Percentiles rank a stretch among this genome's conserved stretches.
phyloP scores from a whole-genome alignment of 768 basidiomycete genomes.

The Tylopilus sp. region DNA sequence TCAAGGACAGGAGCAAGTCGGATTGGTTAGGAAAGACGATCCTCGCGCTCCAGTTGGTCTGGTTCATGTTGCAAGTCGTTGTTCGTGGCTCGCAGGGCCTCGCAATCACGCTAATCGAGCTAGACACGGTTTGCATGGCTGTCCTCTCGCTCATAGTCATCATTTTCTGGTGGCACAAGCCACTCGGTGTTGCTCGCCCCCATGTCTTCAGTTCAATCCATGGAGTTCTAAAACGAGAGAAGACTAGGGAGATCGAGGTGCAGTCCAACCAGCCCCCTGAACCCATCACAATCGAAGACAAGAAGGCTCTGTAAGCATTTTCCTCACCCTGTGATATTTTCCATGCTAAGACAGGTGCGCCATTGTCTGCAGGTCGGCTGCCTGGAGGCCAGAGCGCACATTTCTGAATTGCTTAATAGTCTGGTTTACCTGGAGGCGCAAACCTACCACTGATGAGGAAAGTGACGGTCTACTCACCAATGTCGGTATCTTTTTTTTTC shows the following conservation, averaged over 20 bases:
- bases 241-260: neutral
- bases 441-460: too few relatives aligned
- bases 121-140: neutral
- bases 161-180: neutral
- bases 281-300: neutral
- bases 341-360: neutral
- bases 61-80: neutral
- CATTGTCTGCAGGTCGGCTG: neutral
- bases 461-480: too few relatives aligned
- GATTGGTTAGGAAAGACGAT: neutral
- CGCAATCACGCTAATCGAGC: neutral
- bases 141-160: neutral
- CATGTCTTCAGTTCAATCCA: neutral
- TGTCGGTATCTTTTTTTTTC: too few relatives aligned
- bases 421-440: too few relatives aligned
- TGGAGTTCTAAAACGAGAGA: neutral
- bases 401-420: neutral
- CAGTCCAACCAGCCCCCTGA: neutral
- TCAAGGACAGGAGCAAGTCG: neutral
- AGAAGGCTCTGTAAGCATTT: neutral
- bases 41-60: neutral
- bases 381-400: neutral
- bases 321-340: neutral
- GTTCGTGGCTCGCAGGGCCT: neutral
- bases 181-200: neutral